Evolutionary conservation across 352 stramenopile species (phyloP).

Genomic region (Globisporangium cylindrosporum): DNA sequence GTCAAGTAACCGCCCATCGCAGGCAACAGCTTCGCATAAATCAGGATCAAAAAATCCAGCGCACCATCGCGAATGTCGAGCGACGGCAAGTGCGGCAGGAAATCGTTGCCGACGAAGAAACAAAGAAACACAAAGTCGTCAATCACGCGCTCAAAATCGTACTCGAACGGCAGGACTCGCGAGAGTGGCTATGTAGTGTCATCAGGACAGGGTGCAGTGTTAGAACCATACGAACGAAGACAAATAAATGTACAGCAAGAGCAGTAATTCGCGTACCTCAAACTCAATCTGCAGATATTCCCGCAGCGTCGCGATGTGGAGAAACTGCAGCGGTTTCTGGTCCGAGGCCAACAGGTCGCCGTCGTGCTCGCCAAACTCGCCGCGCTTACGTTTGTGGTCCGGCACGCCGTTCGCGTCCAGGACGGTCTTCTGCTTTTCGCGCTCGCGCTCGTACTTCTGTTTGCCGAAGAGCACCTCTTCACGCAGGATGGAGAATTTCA

Average conservation of each 20-base stretch:
- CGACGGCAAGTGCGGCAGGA: constrained; percentile 97
- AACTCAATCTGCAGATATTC: constrained; percentile 96
- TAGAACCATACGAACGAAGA: neutral
- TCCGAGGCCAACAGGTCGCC: constrained; percentile 73
- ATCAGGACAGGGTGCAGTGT: neutral
- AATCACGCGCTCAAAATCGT: constrained; percentile 97
- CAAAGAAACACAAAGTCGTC: constrained; percentile 99
- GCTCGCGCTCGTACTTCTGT: constrained; percentile 73
- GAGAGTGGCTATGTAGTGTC: constrained; percentile 33
- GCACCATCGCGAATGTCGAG: constrained; percentile 98
- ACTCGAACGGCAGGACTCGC: constrained; percentile 87
- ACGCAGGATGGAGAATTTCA: constrained; percentile 98
- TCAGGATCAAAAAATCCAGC: constrained; percentile 97
- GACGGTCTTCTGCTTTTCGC: constrained; percentile 62
- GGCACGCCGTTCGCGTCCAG: constrained; percentile 74
- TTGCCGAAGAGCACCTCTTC: constrained; percentile 92
- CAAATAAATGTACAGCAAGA: neutral
- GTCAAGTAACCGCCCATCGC: constrained; percentile 95
- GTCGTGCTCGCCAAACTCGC: constrained; percentile 84
- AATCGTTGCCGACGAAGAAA: constrained; percentile 99
- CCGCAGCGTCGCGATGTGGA: constrained; percentile 92
- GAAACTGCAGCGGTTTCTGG: constrained; percentile 91
- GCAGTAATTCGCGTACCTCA: constrained; percentile 20
- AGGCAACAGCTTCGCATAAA: constrained; percentile 91
- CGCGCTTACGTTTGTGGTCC: constrained; percentile 69